Percentiles rank a stretch among this genome's conserved stretches.
These are phyloP conservation scores for Trichophyton mentagrophytes DNA, from an alignment of 2,329 filamentous ascomycete genomes.

Conservation along the genomic window DNA sequence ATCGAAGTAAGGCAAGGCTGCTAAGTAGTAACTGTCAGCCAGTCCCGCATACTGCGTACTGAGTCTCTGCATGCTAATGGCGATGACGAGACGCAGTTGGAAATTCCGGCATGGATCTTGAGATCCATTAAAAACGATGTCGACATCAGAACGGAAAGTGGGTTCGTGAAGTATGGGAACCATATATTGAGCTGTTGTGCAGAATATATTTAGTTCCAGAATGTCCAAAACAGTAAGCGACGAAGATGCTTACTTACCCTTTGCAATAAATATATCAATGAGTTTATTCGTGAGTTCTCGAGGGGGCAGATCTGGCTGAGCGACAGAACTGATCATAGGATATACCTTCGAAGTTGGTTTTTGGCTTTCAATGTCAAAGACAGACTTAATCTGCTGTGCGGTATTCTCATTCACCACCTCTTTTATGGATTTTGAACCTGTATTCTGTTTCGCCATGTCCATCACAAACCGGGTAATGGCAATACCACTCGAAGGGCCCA, in stretches of 20 bases:
- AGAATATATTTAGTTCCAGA: background rate
- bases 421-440: conserved; percentile 78
- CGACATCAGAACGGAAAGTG: conserved; percentile 59
- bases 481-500: conserved; percentile 90
- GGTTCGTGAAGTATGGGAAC: conserved; percentile 79
- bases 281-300: conserved; percentile 63
- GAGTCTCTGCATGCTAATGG: conserved; percentile 87
- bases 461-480: conserved; percentile 90
- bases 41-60: conserved; percentile 81
- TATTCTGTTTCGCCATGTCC: conserved; percentile 90
- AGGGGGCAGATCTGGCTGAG: conserved; percentile 63
- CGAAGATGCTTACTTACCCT: conserved; percentile 47
- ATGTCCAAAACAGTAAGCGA: background rate
- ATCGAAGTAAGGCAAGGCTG: conserved; percentile 74
- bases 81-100: conserved; percentile 77
- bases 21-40: conserved; percentile 88
- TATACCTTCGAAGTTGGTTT: conserved; percentile 69
- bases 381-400: conserved; percentile 54
- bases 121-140: conserved; percentile 66
- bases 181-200: conserved; percentile 62
- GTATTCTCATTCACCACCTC: conserved; percentile 73
- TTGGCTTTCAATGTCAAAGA: conserved; percentile 51
- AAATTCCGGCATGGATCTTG: conserved; percentile 76
- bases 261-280: conserved; percentile 72
- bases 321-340: conserved; percentile 73